These are phyloP conservation scores for Haemoproteus tartakovskyi DNA, from an alignment of 169 alveolate species.

Conservation along the genomic window DNA sequence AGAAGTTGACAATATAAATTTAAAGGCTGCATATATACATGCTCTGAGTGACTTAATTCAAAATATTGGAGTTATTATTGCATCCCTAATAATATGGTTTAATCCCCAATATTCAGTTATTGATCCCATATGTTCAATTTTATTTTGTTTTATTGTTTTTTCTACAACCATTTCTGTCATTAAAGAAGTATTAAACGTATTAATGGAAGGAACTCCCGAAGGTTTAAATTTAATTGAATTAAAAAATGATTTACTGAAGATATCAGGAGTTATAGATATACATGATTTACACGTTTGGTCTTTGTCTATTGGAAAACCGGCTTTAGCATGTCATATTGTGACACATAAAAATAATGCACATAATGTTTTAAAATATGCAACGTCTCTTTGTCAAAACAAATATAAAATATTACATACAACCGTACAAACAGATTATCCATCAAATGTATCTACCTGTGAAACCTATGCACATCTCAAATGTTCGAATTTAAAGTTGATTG, in stretches of 20 bases:
- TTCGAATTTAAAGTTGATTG: slow-evolving; percentile 49
- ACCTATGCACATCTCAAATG: slow-evolving; percentile 83
- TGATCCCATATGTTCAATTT: slow-evolving; percentile 94
- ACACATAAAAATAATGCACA: slow-evolving; percentile 74
- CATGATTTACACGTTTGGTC: slow-evolving; percentile 98
- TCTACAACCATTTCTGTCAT: slow-evolving; percentile 90
- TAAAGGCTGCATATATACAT: slow-evolving; percentile 92
- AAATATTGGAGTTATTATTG: slow-evolving; percentile 92
- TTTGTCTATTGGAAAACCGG: slow-evolving; percentile 88
- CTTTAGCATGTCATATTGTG: slow-evolving; percentile 90
- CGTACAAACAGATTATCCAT: slow-evolving; percentile 82
- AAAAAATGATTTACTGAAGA: slow-evolving; percentile 76
- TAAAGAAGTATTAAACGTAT: slow-evolving; percentile 88
- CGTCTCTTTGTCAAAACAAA: slow-evolving; percentile 80
- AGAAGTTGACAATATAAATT: slow-evolving; percentile 82
- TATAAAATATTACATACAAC: slow-evolving; percentile 85
- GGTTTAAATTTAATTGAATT: slow-evolving; percentile 84
- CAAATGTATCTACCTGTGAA: slow-evolving; percentile 77
- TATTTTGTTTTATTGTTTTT: slow-evolving; percentile 90
- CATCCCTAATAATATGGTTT: slow-evolving; percentile 86
- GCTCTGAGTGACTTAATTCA: slow-evolving; percentile 92
- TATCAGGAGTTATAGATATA: slow-evolving; percentile 89
- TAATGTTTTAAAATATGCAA: slow-evolving; percentile 76
- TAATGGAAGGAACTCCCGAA: slow-evolving; percentile 94
- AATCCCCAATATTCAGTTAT: slow-evolving; percentile 84